A percentile compares a stretch with the other conserved stretches of the same genome.
Evolutionary conservation across 2,329 filamentous ascomycete species (phyloP).

Genomic region (Aspergillus eucalypticola): DNA sequence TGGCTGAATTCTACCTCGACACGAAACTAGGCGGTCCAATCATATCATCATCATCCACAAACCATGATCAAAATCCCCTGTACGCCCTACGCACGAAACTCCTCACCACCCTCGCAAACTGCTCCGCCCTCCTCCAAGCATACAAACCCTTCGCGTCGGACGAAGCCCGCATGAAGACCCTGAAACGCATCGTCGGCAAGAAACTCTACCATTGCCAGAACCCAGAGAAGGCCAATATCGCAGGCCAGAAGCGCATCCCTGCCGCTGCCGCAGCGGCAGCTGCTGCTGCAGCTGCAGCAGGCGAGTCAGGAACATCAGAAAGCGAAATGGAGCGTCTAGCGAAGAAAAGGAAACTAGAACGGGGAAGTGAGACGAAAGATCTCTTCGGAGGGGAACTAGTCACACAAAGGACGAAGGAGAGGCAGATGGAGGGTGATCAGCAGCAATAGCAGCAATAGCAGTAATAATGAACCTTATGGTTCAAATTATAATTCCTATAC

Average conservation of each 20-base stretch:
- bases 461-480: too few relatives aligned
- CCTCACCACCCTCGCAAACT: slow-evolving; percentile 38
- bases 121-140: slow-evolving; percentile 41
- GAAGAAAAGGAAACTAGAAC: slow-evolving; percentile 44
- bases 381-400: slow-evolving; percentile 43
- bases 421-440: neutral
- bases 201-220: slow-evolving; percentile 53
- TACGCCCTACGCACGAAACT: slow-evolving; percentile 41
- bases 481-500: too few relatives aligned
- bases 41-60: slow-evolving; percentile 6
- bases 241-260: slow-evolving; percentile 45
- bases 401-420: slow-evolving; percentile 33
- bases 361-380: slow-evolving; percentile 28
- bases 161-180: slow-evolving; percentile 43
- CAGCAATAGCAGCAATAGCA: neutral
- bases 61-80: slow-evolving; percentile 24
- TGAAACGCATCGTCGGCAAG: slow-evolving; percentile 51
- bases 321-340: slow-evolving; percentile 39
- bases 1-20: slow-evolving; percentile 48
- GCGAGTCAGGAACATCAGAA: slow-evolving; percentile 32
- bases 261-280: slow-evolving; percentile 30
- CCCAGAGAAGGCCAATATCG: slow-evolving; percentile 48
- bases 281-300: slow-evolving; percentile 12
- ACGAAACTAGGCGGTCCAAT: slow-evolving; percentile 40
- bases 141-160: slow-evolving; percentile 42